These are phyloP conservation scores for Cyanodermella asteris DNA, from an alignment of 2,329 filamentous ascomycete species.

Conservation along the genomic window DNA sequence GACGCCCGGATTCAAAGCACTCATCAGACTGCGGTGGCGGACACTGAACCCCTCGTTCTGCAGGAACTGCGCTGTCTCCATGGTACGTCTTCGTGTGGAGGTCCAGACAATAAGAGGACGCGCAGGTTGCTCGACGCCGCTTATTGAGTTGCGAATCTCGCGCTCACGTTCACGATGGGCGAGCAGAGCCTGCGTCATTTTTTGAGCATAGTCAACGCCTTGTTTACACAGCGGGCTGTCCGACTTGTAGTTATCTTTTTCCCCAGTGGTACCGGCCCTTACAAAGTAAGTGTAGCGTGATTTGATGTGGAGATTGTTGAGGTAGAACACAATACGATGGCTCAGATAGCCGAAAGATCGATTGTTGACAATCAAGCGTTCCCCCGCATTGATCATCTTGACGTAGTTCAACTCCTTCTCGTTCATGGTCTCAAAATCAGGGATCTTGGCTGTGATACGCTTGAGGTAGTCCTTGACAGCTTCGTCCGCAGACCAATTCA, in stretches of 20 bases:
- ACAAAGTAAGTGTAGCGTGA: constrained; percentile 83
- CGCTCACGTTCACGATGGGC: constrained; percentile 68
- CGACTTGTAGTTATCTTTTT: constrained; percentile 78
- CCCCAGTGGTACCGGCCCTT: constrained; percentile 62
- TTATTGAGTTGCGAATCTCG: constrained; percentile 42
- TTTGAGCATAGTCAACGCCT: constrained; percentile 58
- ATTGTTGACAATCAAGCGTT: constrained; percentile 88
- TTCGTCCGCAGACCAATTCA: constrained; percentile 77
- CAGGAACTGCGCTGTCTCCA: constrained; percentile 74
- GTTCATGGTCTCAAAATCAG: constrained; percentile 90
- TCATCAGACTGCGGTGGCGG: constrained; percentile 84
- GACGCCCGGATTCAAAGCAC: constrained; percentile 87
- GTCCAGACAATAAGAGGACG: constrained; percentile 86
- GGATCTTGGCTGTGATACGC: constrained; percentile 79
- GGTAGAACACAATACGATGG: constrained; percentile 92
- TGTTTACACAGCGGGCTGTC: constrained; percentile 67
- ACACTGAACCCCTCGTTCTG: constrained; percentile 63
- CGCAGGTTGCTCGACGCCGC: constrained; percentile 44
- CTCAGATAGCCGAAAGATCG: constrained; percentile 91
- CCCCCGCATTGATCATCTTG: constrained; percentile 97
- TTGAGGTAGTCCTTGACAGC: constrained; percentile 80
- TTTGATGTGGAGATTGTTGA: constrained; percentile 95
- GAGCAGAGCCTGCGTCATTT: constrained; percentile 67
- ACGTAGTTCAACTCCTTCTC: constrained; percentile 90
- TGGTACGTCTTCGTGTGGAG: constrained; percentile 70